Base-by-base conservation (phyloP, 2,329 filamentous ascomycete species). In the Chaetomium sp. region DNA sequence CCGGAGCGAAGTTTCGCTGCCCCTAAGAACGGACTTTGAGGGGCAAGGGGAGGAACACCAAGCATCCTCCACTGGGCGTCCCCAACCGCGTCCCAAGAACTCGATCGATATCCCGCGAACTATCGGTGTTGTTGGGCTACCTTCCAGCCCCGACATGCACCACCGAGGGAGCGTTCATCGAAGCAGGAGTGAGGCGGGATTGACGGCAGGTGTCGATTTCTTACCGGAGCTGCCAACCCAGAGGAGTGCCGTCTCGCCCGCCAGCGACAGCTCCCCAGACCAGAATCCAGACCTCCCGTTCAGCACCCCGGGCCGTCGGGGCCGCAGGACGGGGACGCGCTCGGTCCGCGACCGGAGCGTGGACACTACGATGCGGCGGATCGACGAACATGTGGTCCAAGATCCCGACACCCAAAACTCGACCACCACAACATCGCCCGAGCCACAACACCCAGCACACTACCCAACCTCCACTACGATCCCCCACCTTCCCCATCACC, bases 91-190 rank as follows among this genome's bases (percentile, higher is more conserved):
- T 1, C 55, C 58, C 3, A 62, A 49, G 21, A 51, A 25, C 13
- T 60, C 54, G 5, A 13, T 65, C 23, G 57, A 62, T 25, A 65
- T 63, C 5, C 58, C 60, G 9, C 53, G 50, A 13, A 16, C 45
- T 8, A 13, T 21, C 27, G 62, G 56, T 33, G 49, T 60, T 25
- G 47, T 69, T 8, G 67, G 68, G 1, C 60, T 70, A 21, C 68
- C 68, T 0, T 62, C 64, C 7, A 67, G 67, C 50, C 68, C 68
- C 2, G 67, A 70, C 35, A 67, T 70, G 58, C 62, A 67, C 55
- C 67, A 62, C 31, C 60, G 62, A 1, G 42, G 62, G 8, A 63
- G 57, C n/a, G 47, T 65, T 12, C 60, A 64, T 21, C 61, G 56
- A 9, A 57, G 56, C 55, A 51, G 57, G 35, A 68, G 64, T 29